Percentiles rank a stretch among this genome's conserved stretches.
Conservation (phyloP, 495 filamentous ascomycete species). For the Aspergillus hancockii region DNA sequence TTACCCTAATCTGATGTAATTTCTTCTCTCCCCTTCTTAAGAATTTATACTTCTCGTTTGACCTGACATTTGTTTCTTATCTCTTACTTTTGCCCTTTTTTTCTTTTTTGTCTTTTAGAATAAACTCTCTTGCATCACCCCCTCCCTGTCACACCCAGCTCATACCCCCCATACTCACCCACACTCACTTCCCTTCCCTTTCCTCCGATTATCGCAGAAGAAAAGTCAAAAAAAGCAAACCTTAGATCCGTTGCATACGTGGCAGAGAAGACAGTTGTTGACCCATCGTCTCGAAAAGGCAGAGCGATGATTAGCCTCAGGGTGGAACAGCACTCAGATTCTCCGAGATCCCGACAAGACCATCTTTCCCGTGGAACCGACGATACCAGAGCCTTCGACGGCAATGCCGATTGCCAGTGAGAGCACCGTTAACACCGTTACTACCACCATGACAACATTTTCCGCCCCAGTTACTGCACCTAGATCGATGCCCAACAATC, state of each 20-base stretch:
- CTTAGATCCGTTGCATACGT: background rate
- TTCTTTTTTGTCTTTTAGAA: background rate
- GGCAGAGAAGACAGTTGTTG: constrained; percentile 24
- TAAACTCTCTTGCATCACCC: background rate
- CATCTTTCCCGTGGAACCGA: constrained; percentile 42
- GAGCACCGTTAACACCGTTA: constrained; percentile 37
- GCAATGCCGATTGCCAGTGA: constrained; percentile 54
- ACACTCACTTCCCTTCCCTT: constrained; percentile 22
- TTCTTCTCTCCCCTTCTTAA: background rate
- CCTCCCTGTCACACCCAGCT: background rate
- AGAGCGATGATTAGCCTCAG: constrained; percentile 55
- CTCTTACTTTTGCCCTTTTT: background rate
- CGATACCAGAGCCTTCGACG: constrained; percentile 35
- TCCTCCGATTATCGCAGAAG: constrained; percentile 9
- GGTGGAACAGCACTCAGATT: constrained; percentile 51
- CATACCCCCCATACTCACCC: constrained; percentile 1
- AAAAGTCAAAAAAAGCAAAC: constrained; percentile 3
- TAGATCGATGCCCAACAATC: constrained; percentile 45
- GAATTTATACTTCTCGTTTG: background rate
- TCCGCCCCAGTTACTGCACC: constrained; percentile 46
- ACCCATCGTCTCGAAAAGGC: constrained; percentile 39
- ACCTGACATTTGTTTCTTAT: background rate
- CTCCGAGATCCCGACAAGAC: constrained; percentile 45
- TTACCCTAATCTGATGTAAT: background rate
- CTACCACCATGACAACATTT: constrained; percentile 51